Base-by-base conservation (phyloP, 768 basidiomycete species). In the Nidula microcarpa region DNA sequence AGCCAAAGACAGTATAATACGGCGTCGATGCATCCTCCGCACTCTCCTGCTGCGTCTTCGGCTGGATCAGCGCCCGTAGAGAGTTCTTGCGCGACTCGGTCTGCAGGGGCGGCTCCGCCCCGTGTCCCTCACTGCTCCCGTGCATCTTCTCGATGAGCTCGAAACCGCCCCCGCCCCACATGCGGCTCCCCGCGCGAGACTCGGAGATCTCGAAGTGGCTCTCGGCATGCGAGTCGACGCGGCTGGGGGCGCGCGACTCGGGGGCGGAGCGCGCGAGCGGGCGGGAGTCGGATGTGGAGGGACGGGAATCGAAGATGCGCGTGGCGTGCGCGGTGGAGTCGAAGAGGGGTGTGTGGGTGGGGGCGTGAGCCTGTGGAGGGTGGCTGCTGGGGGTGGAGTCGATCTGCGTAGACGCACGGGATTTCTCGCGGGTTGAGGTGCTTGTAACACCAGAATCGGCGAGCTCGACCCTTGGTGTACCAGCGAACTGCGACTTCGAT, bases 1-100 rank as follows among this genome's bases (percentile, higher is more conserved):
- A 68, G 1, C 83, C 83, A 53, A 82, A 74, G 13, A 84, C 75
- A 3, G 82, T 80, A 57, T 82, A 83, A 49, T 83, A 81, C n/a
- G 82, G 81, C 8, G 66, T 70, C 34, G 61, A 57, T 46, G 47
- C 60, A 33, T 50, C 56, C 51, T 3, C 46, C 37, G 37, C 34
- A 47, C 49, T 17, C 57, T 33, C 32, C 30, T 10, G 10, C 13
- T 10, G 9, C 18, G 33, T n/a, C 33, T 30, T 8, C 33, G 16
- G 47, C 9, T 49, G 18, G 54, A 23, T 50, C 51, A n/a, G 36
- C 66, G 57, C 54, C 54, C 6, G 56, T 36, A 60, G 61, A 36
- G 61, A 62, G 39, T 68, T 62, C 53, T 66, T 59, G 44, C 58
- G 0, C 66, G 59, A 34, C 62, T 50, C 51, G 67, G 44, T 14